Conservation (phyloP, 371 early-diverging fungal genomes). For the Fennellomyces sp. region DNA sequence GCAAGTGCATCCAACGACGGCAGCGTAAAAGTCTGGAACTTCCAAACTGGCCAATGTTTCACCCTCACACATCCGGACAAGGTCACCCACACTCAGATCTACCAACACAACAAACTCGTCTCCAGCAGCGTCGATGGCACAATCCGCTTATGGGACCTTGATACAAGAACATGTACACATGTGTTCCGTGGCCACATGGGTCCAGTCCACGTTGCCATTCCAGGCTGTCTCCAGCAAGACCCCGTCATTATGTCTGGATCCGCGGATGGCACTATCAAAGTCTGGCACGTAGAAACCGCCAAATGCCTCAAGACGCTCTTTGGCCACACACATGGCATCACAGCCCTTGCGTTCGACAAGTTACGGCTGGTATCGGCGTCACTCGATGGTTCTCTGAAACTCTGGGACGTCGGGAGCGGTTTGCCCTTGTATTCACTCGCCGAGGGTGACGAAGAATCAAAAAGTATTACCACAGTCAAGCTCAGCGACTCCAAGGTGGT, state of each 20-base stretch:
- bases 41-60: slow-evolving; percentile 78
- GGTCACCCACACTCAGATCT: slow-evolving; percentile 69
- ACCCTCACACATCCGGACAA: slow-evolving; percentile 61
- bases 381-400: slow-evolving; percentile 80
- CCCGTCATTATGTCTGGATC: slow-evolving; percentile 74
- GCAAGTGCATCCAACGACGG: slow-evolving; percentile 90
- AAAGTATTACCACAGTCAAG: slow-evolving; percentile 66
- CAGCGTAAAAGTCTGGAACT: slow-evolving; percentile 91
- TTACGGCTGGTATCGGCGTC: slow-evolving; percentile 87
- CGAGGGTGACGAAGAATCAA: slow-evolving; percentile 44
- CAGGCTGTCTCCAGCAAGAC: slow-evolving; percentile 22
- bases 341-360: slow-evolving; percentile 81
- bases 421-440: slow-evolving; percentile 68
- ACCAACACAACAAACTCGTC: slow-evolving; percentile 70
- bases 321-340: slow-evolving; percentile 89
- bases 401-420: slow-evolving; percentile 92
- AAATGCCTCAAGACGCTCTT: slow-evolving; percentile 76
- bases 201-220: slow-evolving; percentile 71
- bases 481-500: slow-evolving; percentile 83
- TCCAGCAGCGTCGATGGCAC: slow-evolving; percentile 85
- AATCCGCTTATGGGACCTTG: slow-evolving; percentile 88
- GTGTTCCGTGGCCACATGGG: slow-evolving; percentile 75
- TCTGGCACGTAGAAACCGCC: slow-evolving; percentile 82
- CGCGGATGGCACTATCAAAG: slow-evolving; percentile 81
- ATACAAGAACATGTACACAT: slow-evolving; percentile 60